phyloP scores from a whole-genome alignment of 2,329 filamentous ascomycete species.

The Paecilomyces sp. region DNA sequence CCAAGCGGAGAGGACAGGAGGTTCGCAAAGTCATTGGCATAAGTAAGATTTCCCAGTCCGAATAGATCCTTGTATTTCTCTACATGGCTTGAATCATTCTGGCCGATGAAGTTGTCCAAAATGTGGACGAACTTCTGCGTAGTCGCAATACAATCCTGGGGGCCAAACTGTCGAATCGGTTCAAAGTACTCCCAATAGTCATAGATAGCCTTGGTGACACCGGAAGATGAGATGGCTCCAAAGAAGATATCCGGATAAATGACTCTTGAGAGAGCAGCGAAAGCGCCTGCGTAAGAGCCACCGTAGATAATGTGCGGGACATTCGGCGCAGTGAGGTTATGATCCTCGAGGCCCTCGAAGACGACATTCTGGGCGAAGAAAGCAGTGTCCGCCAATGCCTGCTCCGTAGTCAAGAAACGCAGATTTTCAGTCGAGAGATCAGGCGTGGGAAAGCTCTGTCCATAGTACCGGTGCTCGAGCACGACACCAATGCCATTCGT shows the following conservation, averaged over 20 bases:
- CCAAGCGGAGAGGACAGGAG: slow-evolving; percentile 36
- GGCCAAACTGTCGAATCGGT: slow-evolving; percentile 49
- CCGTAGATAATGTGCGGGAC: slow-evolving; percentile 74
- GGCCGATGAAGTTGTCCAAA: slow-evolving; percentile 51
- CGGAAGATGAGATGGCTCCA: slow-evolving; percentile 73
- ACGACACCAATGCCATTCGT: slow-evolving; percentile 71
- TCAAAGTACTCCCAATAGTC: slow-evolving; percentile 66
- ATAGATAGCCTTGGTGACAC: slow-evolving; percentile 68
- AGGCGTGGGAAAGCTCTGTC: slow-evolving; percentile 61
- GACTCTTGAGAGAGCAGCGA: slow-evolving; percentile 68
- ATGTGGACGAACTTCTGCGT: slow-evolving; percentile 56
- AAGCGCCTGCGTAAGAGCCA: slow-evolving; percentile 74
- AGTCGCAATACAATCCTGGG: slow-evolving; percentile 56
- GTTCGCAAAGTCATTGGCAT: slow-evolving; percentile 49
- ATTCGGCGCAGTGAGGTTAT: slow-evolving; percentile 57
- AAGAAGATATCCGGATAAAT: slow-evolving; percentile 73
- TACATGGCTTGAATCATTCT: slow-evolving; percentile 38
- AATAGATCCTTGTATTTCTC: slow-evolving; percentile 40
- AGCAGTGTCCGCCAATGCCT: slow-evolving; percentile 71
- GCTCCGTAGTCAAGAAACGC: slow-evolving; percentile 76
- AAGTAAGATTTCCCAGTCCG: slow-evolving; percentile 25
- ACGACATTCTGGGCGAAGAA: slow-evolving; percentile 71
- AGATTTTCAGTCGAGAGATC: slow-evolving; percentile 63
- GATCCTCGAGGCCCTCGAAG: slow-evolving; percentile 62
- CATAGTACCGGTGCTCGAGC: slow-evolving; percentile 84